These are phyloP conservation scores for Aurifilum marmelostoma DNA, from an alignment of 2,329 filamentous ascomycete genomes.

Conservation along the genomic window DNA sequence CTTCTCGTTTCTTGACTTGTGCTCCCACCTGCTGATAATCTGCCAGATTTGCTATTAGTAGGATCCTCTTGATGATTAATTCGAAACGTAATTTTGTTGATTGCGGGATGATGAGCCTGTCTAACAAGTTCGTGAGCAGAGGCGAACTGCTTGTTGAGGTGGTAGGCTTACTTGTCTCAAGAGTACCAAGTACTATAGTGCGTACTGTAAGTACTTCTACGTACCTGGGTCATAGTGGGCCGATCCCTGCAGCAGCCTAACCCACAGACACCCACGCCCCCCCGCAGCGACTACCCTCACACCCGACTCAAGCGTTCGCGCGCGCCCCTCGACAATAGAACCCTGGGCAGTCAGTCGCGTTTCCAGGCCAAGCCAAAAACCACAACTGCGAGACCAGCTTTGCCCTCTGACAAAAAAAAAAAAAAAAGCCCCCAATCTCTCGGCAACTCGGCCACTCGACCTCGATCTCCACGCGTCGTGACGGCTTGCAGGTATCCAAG, in stretches of 20 bases:
- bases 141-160: too few relatives aligned
- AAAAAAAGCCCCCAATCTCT: background rate
- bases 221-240: background rate
- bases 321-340: slow-evolving; percentile 8
- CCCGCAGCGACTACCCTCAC: background rate
- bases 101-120: too few relatives aligned
- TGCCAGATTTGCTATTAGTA: too few relatives aligned
- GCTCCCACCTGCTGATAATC: too few relatives aligned
- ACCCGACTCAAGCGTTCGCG: slow-evolving; percentile 2
- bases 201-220: background rate
- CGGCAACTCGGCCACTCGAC: slow-evolving; percentile 1
- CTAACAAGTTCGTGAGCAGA: too few relatives aligned
- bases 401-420: background rate
- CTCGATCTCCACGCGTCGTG: slow-evolving; percentile 24
- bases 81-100: too few relatives aligned
- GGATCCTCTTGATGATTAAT: too few relatives aligned
- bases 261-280: background rate
- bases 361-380: background rate
- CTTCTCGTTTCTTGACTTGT: too few relatives aligned
- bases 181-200: too few relatives aligned
- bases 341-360: slow-evolving; percentile 10
- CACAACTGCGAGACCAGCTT: slow-evolving; percentile 6
- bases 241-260: background rate
- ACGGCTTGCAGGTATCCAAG: slow-evolving; percentile 42
- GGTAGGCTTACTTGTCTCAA: too few relatives aligned